These are phyloP conservation scores for Mucor racemosus DNA, from an alignment of 371 early-diverging fungal genomes.

Conservation along the genomic window DNA sequence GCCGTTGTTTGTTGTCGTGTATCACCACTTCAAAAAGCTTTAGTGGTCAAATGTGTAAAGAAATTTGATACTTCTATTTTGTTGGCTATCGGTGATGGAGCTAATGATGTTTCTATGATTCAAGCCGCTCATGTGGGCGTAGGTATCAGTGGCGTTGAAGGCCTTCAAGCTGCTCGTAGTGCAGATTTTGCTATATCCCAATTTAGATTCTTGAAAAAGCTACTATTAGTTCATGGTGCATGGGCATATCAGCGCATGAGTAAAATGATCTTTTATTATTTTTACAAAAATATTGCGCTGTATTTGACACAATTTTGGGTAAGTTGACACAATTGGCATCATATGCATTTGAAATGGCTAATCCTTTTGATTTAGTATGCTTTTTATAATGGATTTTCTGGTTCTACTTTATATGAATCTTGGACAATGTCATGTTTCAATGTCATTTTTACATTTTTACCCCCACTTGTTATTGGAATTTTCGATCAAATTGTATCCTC, in stretches of 20 bases:
- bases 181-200: conserved; percentile 88
- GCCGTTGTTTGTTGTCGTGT: conserved; percentile 94
- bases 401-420: conserved; percentile 76
- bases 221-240: conserved; percentile 84
- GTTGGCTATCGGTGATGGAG: conserved; percentile 96
- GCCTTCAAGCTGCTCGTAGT: conserved; percentile 80
- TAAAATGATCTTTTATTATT: conserved; percentile 76
- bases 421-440: conserved; percentile 76
- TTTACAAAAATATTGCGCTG: conserved; percentile 87
- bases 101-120: conserved; percentile 98
- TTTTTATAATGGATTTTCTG: conserved; percentile 83
- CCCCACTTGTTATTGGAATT: conserved; percentile 77
- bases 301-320: conserved; percentile 74
- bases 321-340: conserved; percentile 1
- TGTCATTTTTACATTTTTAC: conserved; percentile 79
- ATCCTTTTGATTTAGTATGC: conserved; percentile 38
- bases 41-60: conserved; percentile 82
- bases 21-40: conserved; percentile 92
- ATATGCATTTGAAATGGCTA: neutral
- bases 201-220: conserved; percentile 75
- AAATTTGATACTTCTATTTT: conserved; percentile 73
- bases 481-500: conserved; percentile 84
- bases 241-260: conserved; percentile 80
- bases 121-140: conserved; percentile 87
- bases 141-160: conserved; percentile 87